Evolutionary conservation across 1,284 basidiomycete species (phyloP).

Genomic region (Malassezia restricta): DNA sequence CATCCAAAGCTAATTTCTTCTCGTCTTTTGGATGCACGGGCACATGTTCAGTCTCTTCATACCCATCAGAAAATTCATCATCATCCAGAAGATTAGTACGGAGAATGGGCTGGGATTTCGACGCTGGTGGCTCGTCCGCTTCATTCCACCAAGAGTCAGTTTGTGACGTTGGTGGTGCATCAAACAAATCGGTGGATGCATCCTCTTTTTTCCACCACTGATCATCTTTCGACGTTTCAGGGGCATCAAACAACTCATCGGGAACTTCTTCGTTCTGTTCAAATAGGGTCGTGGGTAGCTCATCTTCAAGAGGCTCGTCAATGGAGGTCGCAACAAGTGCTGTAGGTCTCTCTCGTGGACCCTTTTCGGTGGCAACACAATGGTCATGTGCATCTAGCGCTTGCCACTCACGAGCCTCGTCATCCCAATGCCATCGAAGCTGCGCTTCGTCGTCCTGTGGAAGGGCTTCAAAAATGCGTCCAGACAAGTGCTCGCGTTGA

Average conservation of each 20-base stretch:
- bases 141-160: constrained; percentile 4
- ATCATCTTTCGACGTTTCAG: too few species aligned
- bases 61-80: constrained; percentile 35
- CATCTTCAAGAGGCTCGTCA: neutral
- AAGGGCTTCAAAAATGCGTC: constrained; percentile 21
- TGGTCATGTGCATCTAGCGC: neutral
- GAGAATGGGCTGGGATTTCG: neutral
- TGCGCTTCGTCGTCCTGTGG: constrained; percentile 7
- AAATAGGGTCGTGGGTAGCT: constrained; percentile 48
- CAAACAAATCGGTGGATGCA: constrained; percentile 24
- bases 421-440: constrained; percentile 6
- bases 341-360: constrained; percentile 2
- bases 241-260: neutral
- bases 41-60: constrained; percentile 21
- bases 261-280: constrained; percentile 5
- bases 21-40: constrained; percentile 1
- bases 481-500: constrained; percentile 29
- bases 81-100: neutral
- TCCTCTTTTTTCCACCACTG: constrained; percentile 1
- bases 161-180: neutral
- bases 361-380: neutral
- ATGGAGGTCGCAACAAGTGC: neutral
- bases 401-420: constrained; percentile 1
- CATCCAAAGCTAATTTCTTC: constrained; percentile 12
- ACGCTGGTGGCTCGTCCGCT: neutral